Evolutionary conservation across 2,329 filamentous ascomycete genomes (phyloP).

Genomic region (Hymenoscyphus scutula): DNA sequence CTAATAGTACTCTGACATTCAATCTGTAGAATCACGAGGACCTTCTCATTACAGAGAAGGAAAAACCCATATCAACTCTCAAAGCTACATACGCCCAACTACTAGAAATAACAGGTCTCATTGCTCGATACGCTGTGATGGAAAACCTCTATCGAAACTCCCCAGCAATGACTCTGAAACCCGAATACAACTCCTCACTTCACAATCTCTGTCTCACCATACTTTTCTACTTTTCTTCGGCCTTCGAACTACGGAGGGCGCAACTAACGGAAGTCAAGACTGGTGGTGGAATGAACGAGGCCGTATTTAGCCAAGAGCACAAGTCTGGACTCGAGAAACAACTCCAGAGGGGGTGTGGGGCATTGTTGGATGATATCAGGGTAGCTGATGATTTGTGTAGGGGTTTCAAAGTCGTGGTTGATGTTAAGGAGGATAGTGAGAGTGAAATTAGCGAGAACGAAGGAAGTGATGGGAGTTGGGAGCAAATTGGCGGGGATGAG

Average conservation of each 20-base stretch:
- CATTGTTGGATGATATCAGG: not conserved
- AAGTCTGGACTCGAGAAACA: slow-evolving; percentile 1
- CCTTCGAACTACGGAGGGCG: slow-evolving; percentile 5
- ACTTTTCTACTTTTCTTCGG: not conserved
- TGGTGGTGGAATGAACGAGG: not conserved
- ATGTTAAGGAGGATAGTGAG: slow-evolving; percentile 6
- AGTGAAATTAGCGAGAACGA: not conserved
- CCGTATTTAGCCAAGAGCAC: not conserved
- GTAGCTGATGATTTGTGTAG: slow-evolving; percentile 7
- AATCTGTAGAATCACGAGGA: not conserved
- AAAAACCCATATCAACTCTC: not conserved
- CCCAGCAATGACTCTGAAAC: not conserved
- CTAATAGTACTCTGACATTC: not conserved
- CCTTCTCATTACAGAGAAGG: not conserved
- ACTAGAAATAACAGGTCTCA: slow-evolving; percentile 18
- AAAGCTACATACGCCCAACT: slow-evolving; percentile 11
- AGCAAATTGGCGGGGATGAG: not conserved
- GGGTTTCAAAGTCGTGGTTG: slow-evolving; percentile 8
- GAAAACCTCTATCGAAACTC: slow-evolving; percentile 21
- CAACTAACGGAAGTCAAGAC: not conserved
- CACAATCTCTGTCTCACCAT: not conserved
- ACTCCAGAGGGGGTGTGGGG: not conserved
- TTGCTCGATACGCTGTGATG: slow-evolving; percentile 28
- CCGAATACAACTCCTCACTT: not conserved
- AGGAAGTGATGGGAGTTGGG: not conserved